Conservation (phyloP, 768 basidiomycete species). For the Termitomyces bulborhizus region DNA sequence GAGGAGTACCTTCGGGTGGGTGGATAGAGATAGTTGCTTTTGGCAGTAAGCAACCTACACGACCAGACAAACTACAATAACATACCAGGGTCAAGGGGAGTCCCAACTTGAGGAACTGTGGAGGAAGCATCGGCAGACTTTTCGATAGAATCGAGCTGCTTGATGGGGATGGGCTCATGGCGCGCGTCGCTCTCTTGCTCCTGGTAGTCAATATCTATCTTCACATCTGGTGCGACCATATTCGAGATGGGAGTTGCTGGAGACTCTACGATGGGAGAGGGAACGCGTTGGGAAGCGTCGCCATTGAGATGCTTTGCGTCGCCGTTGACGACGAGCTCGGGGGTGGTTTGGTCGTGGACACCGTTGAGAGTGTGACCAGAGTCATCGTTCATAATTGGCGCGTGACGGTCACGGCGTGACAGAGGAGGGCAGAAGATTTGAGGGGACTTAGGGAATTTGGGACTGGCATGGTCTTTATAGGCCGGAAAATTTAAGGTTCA, state of each 20-base stretch:
- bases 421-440: slow-evolving; percentile 56
- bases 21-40: slow-evolving; percentile 37
- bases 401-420: slow-evolving; percentile 77
- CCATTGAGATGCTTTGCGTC: slow-evolving; percentile 30
- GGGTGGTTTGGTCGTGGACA: slow-evolving; percentile 27
- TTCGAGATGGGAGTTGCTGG: slow-evolving; percentile 58
- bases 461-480: slow-evolving; percentile 77
- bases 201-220: slow-evolving; percentile 56
- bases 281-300: slow-evolving; percentile 23
- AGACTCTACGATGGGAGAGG: slow-evolving; percentile 43
- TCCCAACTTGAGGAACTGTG: slow-evolving; percentile 36
- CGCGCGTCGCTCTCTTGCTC: slow-evolving; percentile 66
- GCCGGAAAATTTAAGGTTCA: slow-evolving; percentile 76
- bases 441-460: slow-evolving; percentile 68
- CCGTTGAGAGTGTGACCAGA: slow-evolving; percentile 34
- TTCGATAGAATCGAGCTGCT: slow-evolving; percentile 32
- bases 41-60: slow-evolving; percentile 20
- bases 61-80: slow-evolving; percentile 14
- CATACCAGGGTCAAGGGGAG: slow-evolving; percentile 49
- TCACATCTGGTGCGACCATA: slow-evolving; percentile 42
- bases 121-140: slow-evolving; percentile 33
- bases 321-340: slow-evolving; percentile 29
- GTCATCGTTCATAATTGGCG: slow-evolving; percentile 56
- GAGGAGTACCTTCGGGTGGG: slow-evolving; percentile 39
- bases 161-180: slow-evolving; percentile 51